These are phyloP conservation scores for Mortierella alpina DNA, from an alignment of 192 early-diverging fungal species.

Conservation along the genomic window DNA sequence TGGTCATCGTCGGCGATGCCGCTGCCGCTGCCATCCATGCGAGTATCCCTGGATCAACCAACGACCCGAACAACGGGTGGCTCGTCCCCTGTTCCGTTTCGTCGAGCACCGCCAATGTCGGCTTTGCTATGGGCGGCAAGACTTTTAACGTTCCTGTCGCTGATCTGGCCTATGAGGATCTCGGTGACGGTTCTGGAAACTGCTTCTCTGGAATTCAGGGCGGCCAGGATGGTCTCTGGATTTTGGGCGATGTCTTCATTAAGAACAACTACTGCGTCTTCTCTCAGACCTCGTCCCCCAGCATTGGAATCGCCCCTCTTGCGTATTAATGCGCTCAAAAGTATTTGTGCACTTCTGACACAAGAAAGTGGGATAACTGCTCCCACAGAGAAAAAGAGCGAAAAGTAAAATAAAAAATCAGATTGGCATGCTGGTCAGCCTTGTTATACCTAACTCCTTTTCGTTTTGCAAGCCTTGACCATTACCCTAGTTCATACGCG, in stretches of 20 bases:
- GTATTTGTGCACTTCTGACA: no score
- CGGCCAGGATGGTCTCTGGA: conserved; percentile 49
- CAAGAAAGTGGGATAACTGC: no score
- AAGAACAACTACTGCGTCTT: conserved; percentile 75
- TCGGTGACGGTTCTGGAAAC: conserved; percentile 23
- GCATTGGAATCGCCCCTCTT: conserved; percentile 70
- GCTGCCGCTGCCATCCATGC: conserved; percentile 65
- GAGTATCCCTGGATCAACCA: conserved; percentile 24
- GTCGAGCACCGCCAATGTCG: conserved; percentile 29
- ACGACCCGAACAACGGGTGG: conserved; percentile 40
- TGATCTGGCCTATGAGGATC: conserved; percentile 49
- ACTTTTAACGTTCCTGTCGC: conserved; percentile 53
- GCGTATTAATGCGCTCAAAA: not conserved
- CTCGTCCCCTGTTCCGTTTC: conserved; percentile 35
- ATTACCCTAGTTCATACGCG: no score
- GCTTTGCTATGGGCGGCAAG: conserved; percentile 50
- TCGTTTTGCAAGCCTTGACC: no score
- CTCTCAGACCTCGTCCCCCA: conserved; percentile 62
- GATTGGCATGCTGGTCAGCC: conserved; percentile 18
- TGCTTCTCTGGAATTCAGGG: conserved; percentile 52
- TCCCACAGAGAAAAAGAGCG: no score
- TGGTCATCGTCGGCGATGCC: conserved; percentile 66
- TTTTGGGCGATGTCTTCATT: conserved; percentile 77
- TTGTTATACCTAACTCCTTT: not conserved
- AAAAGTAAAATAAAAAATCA: conserved; percentile 1